Conservation (phyloP, 1,284 basidiomycete genomes). For the Sparassis latifolia region DNA sequence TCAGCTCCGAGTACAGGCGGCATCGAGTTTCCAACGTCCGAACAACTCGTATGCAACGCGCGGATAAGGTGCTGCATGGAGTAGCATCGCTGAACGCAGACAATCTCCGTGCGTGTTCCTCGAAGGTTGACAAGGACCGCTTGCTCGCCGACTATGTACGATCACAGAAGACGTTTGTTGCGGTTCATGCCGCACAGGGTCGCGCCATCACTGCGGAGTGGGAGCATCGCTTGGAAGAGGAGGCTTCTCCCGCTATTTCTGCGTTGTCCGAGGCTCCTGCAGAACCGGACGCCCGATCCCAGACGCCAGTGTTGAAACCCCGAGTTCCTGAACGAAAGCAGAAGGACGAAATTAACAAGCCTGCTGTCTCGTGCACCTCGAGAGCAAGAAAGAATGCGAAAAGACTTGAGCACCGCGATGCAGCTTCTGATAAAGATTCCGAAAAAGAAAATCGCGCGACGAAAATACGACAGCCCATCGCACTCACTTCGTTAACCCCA, state of each 20-base stretch:
- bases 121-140: conserved; percentile 33
- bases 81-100: conserved; percentile 7
- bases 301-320: conserved; percentile 41
- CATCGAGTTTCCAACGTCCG: too few species aligned
- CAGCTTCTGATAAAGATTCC: neutral
- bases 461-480: too few species aligned
- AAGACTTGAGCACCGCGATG: neutral
- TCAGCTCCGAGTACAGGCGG: too few species aligned
- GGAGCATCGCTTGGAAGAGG: neutral
- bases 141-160: conserved; percentile 43
- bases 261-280: neutral
- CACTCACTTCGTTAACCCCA: neutral
- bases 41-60: too few species aligned
- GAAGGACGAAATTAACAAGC: neutral
- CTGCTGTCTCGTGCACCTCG: neutral
- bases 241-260: neutral
- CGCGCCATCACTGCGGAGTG: conserved; percentile 15
- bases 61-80: too few species aligned
- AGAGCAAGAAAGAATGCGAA: neutral
- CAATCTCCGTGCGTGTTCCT: conserved; percentile 11
- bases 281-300: conserved; percentile 2
- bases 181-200: conserved; percentile 40
- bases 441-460: too few species aligned
- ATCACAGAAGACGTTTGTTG: conserved; percentile 40
- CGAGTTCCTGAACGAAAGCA: conserved; percentile 19